Evolutionary conservation across 1,284 basidiomycete species (phyloP).

Genomic region (Malassezia psittaci): DNA sequence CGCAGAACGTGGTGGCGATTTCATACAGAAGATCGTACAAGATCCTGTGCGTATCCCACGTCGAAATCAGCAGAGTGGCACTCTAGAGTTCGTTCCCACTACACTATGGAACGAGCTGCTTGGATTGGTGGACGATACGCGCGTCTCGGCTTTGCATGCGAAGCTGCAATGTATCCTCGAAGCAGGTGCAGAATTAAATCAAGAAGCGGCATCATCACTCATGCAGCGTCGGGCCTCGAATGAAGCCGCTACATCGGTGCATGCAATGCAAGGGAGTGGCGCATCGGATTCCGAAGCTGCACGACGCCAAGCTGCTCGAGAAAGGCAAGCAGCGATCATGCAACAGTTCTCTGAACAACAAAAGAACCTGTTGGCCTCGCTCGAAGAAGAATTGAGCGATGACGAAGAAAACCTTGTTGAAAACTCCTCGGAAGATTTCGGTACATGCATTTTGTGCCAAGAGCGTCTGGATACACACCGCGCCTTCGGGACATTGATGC

Average conservation of each 20-base stretch:
- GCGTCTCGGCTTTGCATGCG: conserved; percentile 27
- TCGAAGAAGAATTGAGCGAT: conserved; percentile 37
- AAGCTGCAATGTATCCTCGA: conserved; percentile 36
- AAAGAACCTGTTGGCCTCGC: conserved; percentile 33
- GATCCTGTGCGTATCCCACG: background rate
- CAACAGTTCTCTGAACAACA: conserved; percentile 45
- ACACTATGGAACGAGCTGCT: no score
- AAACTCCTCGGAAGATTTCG: conserved; percentile 47
- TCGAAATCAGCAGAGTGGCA: background rate
- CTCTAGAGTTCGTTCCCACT: no score
- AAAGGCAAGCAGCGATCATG: conserved; percentile 44
- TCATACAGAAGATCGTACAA: conserved; percentile 18
- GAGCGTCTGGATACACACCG: conserved; percentile 68
- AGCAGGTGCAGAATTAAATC: conserved; percentile 15
- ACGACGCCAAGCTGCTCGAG: conserved; percentile 34
- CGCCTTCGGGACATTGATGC: conserved; percentile 77
- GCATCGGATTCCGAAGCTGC: conserved; percentile 27
- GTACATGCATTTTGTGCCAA: conserved; percentile 94
- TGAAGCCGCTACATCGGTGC: no score
- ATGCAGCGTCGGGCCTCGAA: conserved; percentile 9
- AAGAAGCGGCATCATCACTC: conserved; percentile 7
- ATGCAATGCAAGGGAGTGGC: background rate
- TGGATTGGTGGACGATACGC: conserved; percentile 23
- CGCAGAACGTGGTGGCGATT: conserved; percentile 23
- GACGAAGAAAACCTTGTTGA: conserved; percentile 29